Evolutionary conservation across 179 eudicot genomes (phyloP).

Genomic region (Camellia oleifera): DNA sequence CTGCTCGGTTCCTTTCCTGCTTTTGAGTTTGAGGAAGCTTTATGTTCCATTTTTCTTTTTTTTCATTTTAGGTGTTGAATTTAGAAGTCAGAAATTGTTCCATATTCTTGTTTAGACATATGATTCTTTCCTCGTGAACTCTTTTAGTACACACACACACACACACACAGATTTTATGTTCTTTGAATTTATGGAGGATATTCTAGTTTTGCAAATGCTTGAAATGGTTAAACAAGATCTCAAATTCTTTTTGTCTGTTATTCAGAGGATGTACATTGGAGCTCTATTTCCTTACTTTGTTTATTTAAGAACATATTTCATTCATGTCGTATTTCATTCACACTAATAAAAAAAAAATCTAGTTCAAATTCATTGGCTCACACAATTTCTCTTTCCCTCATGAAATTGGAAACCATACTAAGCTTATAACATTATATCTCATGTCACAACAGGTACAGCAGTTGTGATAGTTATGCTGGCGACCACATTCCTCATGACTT

Average conservation of each 20-base stretch:
- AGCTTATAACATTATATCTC: not conserved
- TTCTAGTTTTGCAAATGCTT: not conserved
- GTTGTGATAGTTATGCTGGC: slow-evolving; percentile 91
- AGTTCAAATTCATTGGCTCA: slow-evolving; percentile 1
- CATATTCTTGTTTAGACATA: not conserved
- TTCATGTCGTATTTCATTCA: not conserved
- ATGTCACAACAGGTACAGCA: slow-evolving; percentile 75
- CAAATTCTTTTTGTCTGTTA: not conserved
- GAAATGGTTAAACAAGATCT: not conserved
- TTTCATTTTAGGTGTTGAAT: no score
- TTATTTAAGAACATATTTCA: not conserved
- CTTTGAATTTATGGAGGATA: not conserved
- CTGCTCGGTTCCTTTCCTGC: no score
- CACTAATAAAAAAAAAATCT: no score
- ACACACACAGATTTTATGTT: not conserved
- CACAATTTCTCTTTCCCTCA: not conserved
- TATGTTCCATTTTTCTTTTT: no score
- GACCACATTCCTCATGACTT: slow-evolving; percentile 89
- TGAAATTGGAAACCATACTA: not conserved
- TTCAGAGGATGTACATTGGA: no score
- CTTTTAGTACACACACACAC: not conserved
- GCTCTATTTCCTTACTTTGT: not conserved
- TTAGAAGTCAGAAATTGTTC: not conserved
- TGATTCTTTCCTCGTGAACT: not conserved
- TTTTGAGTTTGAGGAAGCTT: no score